Evolutionary conservation across 148 eudicot species (phyloP), one percentile per base, ranked within the genome.

Genomic region (Polygonum maritimum): DNA sequence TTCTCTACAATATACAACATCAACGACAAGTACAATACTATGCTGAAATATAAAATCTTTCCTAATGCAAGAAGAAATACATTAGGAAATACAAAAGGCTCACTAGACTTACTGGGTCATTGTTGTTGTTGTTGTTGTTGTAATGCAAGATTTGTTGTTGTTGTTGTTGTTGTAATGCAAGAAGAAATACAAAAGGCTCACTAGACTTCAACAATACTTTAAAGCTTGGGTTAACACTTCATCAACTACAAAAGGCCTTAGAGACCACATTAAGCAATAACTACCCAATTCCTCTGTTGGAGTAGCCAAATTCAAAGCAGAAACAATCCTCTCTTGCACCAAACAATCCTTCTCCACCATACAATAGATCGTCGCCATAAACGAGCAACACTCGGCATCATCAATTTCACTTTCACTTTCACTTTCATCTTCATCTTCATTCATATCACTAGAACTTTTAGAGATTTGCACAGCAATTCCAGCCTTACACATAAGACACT

Each of bases 201-300:
- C 31, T 26, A 26, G 31, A 26, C 31, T 26, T 26, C 31, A 26
- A 26, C 31, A 26, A 31, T 71, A 67, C 49, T 51, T 76, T 86
- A 91, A 85, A 76, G 97, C 95, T 79, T 82, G 79, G 75, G 77
- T 84, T 83, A 90, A 51, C 12, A 90, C 55, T 77, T 88, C 88
- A 51, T 94, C 88, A 35, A 83, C 76, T 54, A 94, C 69, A 78
- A 74, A 94, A 60, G 98, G 97, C 36, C 93, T 83, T 79, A 94
- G 69, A 3, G 89, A 87, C 98, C 95, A 91, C 98, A 94, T 94
- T 31, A 81, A 69, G 78, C 85, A 78, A 51, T 94, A 94, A 72
- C 88, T 90, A 39, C 87, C 92, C 73, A 91, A 74, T 83, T 91
- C 95, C 48, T 75, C 87, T 1, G 81, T 70, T 3, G 89, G 55